phyloP scores from a whole-genome alignment of 495 filamentous ascomycete genomes.

The Aspergillus steynii region DNA sequence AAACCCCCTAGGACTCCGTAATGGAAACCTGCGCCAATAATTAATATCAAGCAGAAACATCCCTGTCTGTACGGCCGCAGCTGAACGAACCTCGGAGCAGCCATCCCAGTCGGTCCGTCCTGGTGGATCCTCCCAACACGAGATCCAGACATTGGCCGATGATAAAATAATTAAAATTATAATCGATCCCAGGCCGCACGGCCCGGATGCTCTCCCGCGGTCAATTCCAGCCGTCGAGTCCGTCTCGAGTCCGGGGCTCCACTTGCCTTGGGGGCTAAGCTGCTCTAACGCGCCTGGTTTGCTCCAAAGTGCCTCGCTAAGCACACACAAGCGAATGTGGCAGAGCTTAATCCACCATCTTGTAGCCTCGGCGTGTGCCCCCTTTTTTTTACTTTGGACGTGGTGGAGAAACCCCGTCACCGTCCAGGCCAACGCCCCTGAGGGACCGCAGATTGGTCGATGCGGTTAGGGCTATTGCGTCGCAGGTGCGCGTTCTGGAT shows the following conservation, averaged over 20 bases:
- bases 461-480: not conserved
- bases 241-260: conserved; percentile 9
- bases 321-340: not conserved
- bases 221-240: not conserved
- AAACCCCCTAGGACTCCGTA: not conserved
- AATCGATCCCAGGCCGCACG: not conserved
- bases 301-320: not conserved
- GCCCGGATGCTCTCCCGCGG: not conserved
- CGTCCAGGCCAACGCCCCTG: not conserved
- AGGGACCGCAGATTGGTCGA: not conserved
- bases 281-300: not conserved
- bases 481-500: not conserved
- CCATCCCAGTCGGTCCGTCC: not conserved
- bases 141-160: not conserved
- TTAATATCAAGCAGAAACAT: not conserved
- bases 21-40: not conserved
- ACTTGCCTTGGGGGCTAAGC: not conserved
- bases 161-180: not conserved
- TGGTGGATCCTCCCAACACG: not conserved
- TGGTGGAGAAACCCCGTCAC: not conserved
- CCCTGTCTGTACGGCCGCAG: not conserved
- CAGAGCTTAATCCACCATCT: not conserved
- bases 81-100: not conserved
- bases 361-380: not conserved
- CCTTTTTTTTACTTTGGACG: not conserved